A percentile compares a stretch with the other conserved stretches of the same genome.
phyloP scores from a whole-genome alignment of 116 monocot species.

The Posidonia oceanica region DNA sequence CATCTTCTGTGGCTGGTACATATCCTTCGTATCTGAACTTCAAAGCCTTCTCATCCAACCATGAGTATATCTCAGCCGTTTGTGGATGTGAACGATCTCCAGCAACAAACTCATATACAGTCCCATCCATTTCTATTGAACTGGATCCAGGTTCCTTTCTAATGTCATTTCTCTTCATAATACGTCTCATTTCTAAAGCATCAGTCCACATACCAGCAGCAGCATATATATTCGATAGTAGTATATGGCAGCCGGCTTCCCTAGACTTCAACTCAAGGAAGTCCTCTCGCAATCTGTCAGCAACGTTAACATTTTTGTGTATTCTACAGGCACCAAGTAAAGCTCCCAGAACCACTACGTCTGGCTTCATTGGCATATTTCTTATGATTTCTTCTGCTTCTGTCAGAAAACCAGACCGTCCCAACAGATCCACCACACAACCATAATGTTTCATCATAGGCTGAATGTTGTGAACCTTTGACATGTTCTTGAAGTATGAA shows the following conservation, averaged over 20 bases:
- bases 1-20: constrained; percentile 14
- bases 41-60: constrained; percentile 15
- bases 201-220: constrained; percentile 55
- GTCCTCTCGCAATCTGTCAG: constrained; percentile 34
- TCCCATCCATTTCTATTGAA: constrained; percentile 42
- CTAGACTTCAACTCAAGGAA: constrained; percentile 20
- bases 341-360: constrained; percentile 54
- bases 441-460: constrained; percentile 71
- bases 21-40: constrained; percentile 14
- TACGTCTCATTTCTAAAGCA: constrained; percentile 31
- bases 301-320: constrained; percentile 31
- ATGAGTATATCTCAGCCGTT: constrained; percentile 10
- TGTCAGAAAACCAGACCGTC: constrained; percentile 49
- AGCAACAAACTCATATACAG: constrained; percentile 24
- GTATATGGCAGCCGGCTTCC: constrained; percentile 52
- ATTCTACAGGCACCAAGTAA: constrained; percentile 64
- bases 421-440: constrained; percentile 65
- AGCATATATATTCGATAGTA: constrained; percentile 67
- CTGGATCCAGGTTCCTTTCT: constrained; percentile 64
- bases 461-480: constrained; percentile 24
- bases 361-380: constrained; percentile 57
- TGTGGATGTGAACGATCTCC: constrained; percentile 16
- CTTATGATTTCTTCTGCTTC: constrained; percentile 40
- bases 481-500: constrained; percentile 46
- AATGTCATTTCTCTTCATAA: constrained; percentile 30